These are phyloP conservation scores for Aspergillus felis DNA, from an alignment of 2,329 filamentous ascomycete genomes.

Conservation along the genomic window DNA sequence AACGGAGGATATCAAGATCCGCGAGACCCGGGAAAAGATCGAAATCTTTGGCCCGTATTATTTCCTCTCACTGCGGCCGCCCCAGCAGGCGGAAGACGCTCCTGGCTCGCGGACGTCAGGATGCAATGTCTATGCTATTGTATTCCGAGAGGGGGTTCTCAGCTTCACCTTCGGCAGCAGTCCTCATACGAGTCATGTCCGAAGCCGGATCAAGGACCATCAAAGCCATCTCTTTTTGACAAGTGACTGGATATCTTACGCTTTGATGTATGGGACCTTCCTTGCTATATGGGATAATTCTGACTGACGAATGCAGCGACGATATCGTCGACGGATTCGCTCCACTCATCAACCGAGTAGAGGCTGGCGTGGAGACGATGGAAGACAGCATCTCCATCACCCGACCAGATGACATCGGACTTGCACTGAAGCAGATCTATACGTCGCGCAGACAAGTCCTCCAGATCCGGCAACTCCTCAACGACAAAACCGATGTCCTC, in stretches of 20 bases:
- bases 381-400: constrained; percentile 91
- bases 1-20: constrained; percentile 86
- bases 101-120: constrained; percentile 78
- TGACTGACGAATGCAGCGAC: constrained; percentile 52
- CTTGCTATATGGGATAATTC: not conserved
- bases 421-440: constrained; percentile 79
- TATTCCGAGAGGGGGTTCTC: constrained; percentile 86
- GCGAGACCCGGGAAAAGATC: constrained; percentile 93
- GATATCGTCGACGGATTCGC: constrained; percentile 94
- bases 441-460: constrained; percentile 87
- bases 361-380: constrained; percentile 79
- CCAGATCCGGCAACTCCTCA: constrained; percentile 80
- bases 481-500: constrained; percentile 92
- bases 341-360: constrained; percentile 76
- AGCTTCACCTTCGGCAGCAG: constrained; percentile 87
- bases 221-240: constrained; percentile 89
- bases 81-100: constrained; percentile 70
- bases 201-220: constrained; percentile 79
- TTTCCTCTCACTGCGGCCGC: constrained; percentile 90
- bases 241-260: constrained; percentile 97
- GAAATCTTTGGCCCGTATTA: constrained; percentile 97
- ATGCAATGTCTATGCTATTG: constrained; percentile 88
- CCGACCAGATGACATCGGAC: constrained; percentile 77
- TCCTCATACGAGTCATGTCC: constrained; percentile 78
- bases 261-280: constrained; percentile 68